These are phyloP conservation scores for Camelina sativa DNA, from an alignment of 345 rosid genomes.

Conservation along the genomic window DNA sequence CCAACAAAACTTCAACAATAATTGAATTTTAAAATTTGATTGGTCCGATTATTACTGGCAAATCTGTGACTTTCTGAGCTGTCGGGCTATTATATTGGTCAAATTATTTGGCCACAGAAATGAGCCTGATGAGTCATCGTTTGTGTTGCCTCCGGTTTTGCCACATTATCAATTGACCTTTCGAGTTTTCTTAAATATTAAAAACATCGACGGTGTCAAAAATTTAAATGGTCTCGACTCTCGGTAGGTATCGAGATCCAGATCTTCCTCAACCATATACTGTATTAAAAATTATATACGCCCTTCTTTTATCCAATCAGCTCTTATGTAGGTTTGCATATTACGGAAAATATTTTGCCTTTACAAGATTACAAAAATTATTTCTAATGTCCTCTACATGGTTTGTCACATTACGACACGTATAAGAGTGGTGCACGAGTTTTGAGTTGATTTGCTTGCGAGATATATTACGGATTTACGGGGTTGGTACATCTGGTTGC, in stretches of 20 bases:
- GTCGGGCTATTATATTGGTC: slow-evolving; percentile 45
- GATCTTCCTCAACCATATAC: slow-evolving; percentile 44
- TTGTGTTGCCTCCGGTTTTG: slow-evolving; percentile 49
- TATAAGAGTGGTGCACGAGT: background rate
- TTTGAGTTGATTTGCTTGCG: slow-evolving; percentile 21
- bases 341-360: background rate
- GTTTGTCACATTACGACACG: slow-evolving; percentile 27
- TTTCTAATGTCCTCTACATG: no score
- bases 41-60: slow-evolving; percentile 39
- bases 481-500: background rate
- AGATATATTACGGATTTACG: slow-evolving; percentile 8
- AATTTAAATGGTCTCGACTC: slow-evolving; percentile 1
- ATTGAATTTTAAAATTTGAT: slow-evolving; percentile 35
- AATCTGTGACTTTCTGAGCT: slow-evolving; percentile 42
- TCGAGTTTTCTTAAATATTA: slow-evolving; percentile 17
- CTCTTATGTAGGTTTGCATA: background rate
- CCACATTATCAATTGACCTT: slow-evolving; percentile 51
- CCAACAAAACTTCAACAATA: slow-evolving; percentile 46
- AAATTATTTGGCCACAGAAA: slow-evolving; percentile 41
- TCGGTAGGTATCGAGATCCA: slow-evolving; percentile 47
- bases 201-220: slow-evolving; percentile 19
- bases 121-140: slow-evolving; percentile 51
- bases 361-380: background rate
- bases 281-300: background rate
- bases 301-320: slow-evolving; percentile 17